These are phyloP conservation scores for Saccharomycopsis sp. DNA, from an alignment of 805 yeast species.

Conservation along the genomic window DNA sequence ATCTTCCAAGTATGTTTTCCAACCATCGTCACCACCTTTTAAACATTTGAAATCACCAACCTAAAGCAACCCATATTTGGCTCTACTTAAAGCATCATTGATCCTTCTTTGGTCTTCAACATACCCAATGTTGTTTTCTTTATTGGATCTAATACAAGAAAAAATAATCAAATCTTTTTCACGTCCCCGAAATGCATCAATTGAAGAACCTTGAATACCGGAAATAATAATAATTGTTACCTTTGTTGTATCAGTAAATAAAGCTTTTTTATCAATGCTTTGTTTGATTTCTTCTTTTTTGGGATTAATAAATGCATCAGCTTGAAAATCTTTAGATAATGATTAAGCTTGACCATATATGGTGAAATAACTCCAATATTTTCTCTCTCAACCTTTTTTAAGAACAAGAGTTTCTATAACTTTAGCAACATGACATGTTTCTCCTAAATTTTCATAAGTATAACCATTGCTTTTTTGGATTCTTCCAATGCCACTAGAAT, in stretches of 20 bases:
- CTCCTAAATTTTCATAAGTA: conserved; percentile 48
- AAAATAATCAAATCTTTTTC: conserved; percentile 61
- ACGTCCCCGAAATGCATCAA: conserved; percentile 71
- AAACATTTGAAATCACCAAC: conserved; percentile 51
- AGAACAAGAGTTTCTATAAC: conserved; percentile 39
- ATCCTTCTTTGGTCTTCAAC: conserved; percentile 76
- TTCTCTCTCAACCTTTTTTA: conserved; percentile 39
- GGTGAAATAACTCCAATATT: conserved; percentile 64
- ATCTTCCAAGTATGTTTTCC: conserved; percentile 37
- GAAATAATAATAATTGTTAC: conserved; percentile 37
- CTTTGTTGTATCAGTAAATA: conserved; percentile 34
- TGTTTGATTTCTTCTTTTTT: conserved; percentile 33
- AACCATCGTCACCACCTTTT: conserved; percentile 32
- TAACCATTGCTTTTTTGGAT: conserved; percentile 42
- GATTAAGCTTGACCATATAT: conserved; percentile 63
- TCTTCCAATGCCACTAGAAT: conserved; percentile 22
- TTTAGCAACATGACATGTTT: conserved; percentile 37
- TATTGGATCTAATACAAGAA: conserved; percentile 66
- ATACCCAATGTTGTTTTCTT: conserved; percentile 67
- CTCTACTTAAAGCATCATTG: conserved; percentile 85
- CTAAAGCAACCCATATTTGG: conserved; percentile 64
- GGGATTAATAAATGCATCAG: conserved; percentile 49
- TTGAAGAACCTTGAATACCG: conserved; percentile 43
- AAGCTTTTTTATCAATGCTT: conserved; percentile 54
- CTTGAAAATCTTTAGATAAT: conserved; percentile 38